A percentile compares a stretch with the other conserved stretches of the same genome.
Conservation (phyloP, 345 rosid species). For the Acer campestre region DNA sequence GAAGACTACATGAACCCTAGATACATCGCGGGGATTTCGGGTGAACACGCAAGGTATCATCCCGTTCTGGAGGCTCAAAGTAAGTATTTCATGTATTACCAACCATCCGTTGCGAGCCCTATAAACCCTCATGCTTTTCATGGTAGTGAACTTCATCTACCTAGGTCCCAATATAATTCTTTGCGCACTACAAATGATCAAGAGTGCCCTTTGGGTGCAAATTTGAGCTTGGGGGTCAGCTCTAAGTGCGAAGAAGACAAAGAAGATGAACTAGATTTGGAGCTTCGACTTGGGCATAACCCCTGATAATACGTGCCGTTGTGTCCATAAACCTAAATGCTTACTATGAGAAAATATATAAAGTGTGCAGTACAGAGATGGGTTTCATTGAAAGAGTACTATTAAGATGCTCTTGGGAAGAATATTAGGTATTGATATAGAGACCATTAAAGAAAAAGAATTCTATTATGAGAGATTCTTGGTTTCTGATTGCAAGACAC, state of each 20-base stretch:
- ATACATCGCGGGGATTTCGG: slow-evolving; percentile 11
- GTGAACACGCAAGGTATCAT: slow-evolving; percentile 17
- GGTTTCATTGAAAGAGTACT: not conserved
- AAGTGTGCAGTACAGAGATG: not conserved
- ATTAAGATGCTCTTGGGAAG: not conserved
- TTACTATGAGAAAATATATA: not conserved
- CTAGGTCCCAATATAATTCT: slow-evolving; percentile 17
- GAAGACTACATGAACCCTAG: slow-evolving; percentile 33
- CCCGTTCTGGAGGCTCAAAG: slow-evolving; percentile 30
- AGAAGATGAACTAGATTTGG: slow-evolving; percentile 72
- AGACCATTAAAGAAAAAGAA: not conserved
- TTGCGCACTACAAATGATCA: slow-evolving; percentile 17
- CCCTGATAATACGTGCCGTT: not conserved
- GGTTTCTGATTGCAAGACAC: not conserved
- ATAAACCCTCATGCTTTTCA: slow-evolving; percentile 6
- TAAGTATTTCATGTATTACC: slow-evolving; percentile 30
- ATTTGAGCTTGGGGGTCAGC: slow-evolving; percentile 60
- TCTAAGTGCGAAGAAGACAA: slow-evolving; percentile 30
- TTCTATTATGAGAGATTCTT: not conserved
- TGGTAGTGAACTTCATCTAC: slow-evolving; percentile 18
- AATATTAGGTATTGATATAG: not conserved
- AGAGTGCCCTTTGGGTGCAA: slow-evolving; percentile 44
- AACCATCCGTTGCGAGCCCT: slow-evolving; percentile 26
- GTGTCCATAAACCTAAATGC: not conserved
- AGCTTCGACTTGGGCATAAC: slow-evolving; percentile 79